A percentile compares a stretch with the other conserved stretches of the same genome.
These are phyloP conservation scores for Pochonia chlamydosporia DNA, from an alignment of 2,329 filamentous ascomycete species.

Conservation along the genomic window DNA sequence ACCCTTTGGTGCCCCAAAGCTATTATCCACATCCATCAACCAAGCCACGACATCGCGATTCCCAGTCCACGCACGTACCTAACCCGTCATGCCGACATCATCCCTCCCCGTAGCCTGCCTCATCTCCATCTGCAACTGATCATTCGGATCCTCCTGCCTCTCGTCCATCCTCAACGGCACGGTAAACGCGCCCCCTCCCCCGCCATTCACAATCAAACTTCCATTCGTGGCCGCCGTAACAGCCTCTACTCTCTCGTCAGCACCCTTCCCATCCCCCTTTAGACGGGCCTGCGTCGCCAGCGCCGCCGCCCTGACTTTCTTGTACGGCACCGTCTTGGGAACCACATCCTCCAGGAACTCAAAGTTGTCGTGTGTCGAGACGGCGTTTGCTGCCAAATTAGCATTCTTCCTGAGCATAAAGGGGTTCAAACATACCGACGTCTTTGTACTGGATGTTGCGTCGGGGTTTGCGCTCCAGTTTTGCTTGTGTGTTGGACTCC, in stretches of 20 bases:
- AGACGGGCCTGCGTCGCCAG: constrained; percentile 41
- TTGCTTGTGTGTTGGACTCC: constrained; percentile 81
- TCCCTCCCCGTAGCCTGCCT: constrained; percentile 39
- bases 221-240: constrained; percentile 20
- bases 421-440: constrained; percentile 54
- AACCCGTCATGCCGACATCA: constrained; percentile 56
- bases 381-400: constrained; percentile 61
- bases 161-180: constrained; percentile 18
- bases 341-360: constrained; percentile 92
- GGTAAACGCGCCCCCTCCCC: constrained; percentile 12
- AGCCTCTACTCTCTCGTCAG: constrained; percentile 14
- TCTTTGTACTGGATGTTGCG: constrained; percentile 96
- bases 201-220: constrained; percentile 22
- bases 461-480: constrained; percentile 84
- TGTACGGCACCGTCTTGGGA: constrained; percentile 77
- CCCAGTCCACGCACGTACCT: constrained; percentile 11
- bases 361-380: constrained; percentile 84
- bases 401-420: too few species aligned
- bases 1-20: too few species aligned
- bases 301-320: constrained; percentile 65
- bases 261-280: constrained; percentile 31
- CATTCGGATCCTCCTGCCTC: constrained; percentile 37
- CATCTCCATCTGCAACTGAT: constrained; percentile 51
- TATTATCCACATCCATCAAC: neutral
- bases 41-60: neutral